Conservation (phyloP, 2,329 filamentous ascomycete species). For the Boeremia lycopersici region DNA sequence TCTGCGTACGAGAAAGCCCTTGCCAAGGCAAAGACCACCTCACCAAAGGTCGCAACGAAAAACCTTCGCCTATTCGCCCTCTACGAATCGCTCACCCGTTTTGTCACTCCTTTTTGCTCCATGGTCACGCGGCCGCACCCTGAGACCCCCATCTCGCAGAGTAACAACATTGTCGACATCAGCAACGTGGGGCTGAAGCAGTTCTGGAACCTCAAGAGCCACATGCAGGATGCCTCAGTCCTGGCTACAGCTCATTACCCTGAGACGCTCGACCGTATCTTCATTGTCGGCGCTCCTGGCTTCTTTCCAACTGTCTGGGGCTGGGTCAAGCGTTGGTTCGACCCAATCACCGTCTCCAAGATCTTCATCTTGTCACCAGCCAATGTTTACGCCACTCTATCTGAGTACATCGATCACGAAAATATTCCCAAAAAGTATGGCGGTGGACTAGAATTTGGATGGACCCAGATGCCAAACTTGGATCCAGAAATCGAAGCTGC, state of each 20-base stretch:
- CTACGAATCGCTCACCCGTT: slow-evolving; percentile 90
- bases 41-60: slow-evolving; percentile 72
- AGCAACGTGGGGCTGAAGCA: slow-evolving; percentile 85
- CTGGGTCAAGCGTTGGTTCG: slow-evolving; percentile 94
- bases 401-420: slow-evolving; percentile 77
- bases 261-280: slow-evolving; percentile 86
- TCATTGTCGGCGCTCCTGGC: slow-evolving; percentile 84
- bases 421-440: slow-evolving; percentile 92
- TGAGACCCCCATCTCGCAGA: slow-evolving; percentile 86
- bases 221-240: slow-evolving; percentile 91
- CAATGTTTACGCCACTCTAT: slow-evolving; percentile 78
- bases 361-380: slow-evolving; percentile 83
- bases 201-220: slow-evolving; percentile 92
- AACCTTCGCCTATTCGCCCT: slow-evolving; percentile 87
- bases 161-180: slow-evolving; percentile 95
- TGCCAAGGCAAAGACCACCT: slow-evolving; percentile 60
- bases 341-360: slow-evolving; percentile 84
- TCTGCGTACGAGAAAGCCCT: slow-evolving; percentile 73
- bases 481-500: slow-evolving; percentile 60
- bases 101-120: slow-evolving; percentile 84
- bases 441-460: slow-evolving; percentile 81
- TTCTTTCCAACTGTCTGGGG: slow-evolving; percentile 95
- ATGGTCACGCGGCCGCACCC: slow-evolving; percentile 75
- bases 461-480: slow-evolving; percentile 75
- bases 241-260: slow-evolving; percentile 94